Evolutionary conservation across 306 rosid genomes (phyloP), one percentile per base, ranked within the genome.

Genomic region (Macrotyloma uniflorum): DNA sequence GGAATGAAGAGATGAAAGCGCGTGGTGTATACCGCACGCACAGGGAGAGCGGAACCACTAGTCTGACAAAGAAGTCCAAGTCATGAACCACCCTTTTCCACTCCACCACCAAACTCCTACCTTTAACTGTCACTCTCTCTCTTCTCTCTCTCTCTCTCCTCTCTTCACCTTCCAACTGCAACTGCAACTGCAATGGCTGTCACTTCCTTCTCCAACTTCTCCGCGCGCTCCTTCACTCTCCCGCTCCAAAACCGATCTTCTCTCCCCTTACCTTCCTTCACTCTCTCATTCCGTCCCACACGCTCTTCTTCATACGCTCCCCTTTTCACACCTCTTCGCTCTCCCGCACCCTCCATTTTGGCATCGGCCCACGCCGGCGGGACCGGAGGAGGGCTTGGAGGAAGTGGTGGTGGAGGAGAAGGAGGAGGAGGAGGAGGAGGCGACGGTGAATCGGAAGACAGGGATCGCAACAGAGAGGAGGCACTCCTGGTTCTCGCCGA

Each of bases 391-490:
- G 68, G 78, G 1, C 62, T 1, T 2, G 45, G 24, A 3, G 85
- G 81, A 0, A 79, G 85, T 0, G 62, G 57, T 0, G 70, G 63
- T 0, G 40, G 36, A 0, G n/a, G n/a, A n/a, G n/a, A n/a, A n/a
- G n/a, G n/a, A n/a, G 86, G 82, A 0, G 79, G 53, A 0, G 85
- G 81, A 0, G 88, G 83, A 0, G 79, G 71, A 0, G 86, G 59
- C 0, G 79, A 78, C 2, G 90, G 75, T 3, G 92, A 53, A 5
- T 69, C 74, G 1, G 93, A 76, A 10, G 93, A 82, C 22, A 72
- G 93, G 73, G 91, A 89, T 22, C 85, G 83, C 43, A 95, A 92
- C 86, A 88, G 79, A 70, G 76, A 70, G 68, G 98, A 95, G 89
- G 91, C 95, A 14, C 10, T 87, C 51, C 51, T 81, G 80, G 93